Base-by-base conservation (phyloP, 2,329 filamentous ascomycete genomes). In the Claviceps quebecensis region DNA sequence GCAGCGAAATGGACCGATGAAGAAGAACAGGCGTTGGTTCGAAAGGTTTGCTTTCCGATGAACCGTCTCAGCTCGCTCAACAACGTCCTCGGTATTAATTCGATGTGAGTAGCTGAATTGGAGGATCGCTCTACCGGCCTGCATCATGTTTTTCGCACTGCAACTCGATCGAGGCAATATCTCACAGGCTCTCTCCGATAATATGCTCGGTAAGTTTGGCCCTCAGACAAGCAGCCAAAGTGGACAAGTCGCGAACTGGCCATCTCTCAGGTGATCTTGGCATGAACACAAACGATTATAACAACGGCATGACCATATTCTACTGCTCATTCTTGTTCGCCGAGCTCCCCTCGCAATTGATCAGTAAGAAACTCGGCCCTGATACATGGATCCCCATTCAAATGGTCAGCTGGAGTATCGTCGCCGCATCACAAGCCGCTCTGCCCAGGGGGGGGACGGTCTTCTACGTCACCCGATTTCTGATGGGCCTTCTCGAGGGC, bases 21-120 rank as follows among this genome's bases (percentile, higher is more conserved):
- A 47, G 79, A 83, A 57, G 80, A 83, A 62, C 72, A 69, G 59
- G 70, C 63, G 46, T 61, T 82, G 1, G 69, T 81, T 9, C 64
- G 72, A 45, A 78, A 74, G 65, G 73, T 77, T 59, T 54, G 55
- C 26, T 53, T 19, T 16, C 5, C 6, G 36, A 26, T 26, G 13
- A 23, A 14, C 56, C 26, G 54, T 55, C 37, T 6, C 41, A 23
- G 23, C 5, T 23, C 41, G 14, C 4, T 14, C 41, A 4, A 14
- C 7, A 5, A 23, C 22, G 41, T 52, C 52, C 16, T 39, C 5
- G 8, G 6, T 40, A 0, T 51, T 19, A 13, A 19, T 22, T 16
- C 29, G 14, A 1, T 36, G n/a, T 6, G 17, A n/a, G 3, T 37
- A 66, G 63, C 56, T 66, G 8, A 64, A 68, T 38, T 56, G 54